Percentiles rank a stretch among this genome's conserved stretches.
These are phyloP conservation scores for Gamarada debralockiae DNA, from an alignment of 495 filamentous ascomycete genomes.

Conservation along the genomic window DNA sequence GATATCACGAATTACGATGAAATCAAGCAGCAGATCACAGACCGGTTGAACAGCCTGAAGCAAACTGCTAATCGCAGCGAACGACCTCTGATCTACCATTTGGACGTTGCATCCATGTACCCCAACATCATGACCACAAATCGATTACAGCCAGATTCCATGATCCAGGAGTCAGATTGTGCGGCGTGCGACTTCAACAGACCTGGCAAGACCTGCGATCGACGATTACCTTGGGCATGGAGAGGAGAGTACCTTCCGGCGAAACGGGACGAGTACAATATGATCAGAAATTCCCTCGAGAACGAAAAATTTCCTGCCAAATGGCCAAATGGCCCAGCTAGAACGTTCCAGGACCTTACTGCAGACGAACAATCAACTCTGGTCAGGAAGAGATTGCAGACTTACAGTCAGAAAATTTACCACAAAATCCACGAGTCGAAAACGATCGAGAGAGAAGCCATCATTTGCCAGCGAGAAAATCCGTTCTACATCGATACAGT, in stretches of 20 bases:
- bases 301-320: slow-evolving; percentile 87
- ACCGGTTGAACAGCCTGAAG: slow-evolving; percentile 69
- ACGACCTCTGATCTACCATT: slow-evolving; percentile 90
- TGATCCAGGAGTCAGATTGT: slow-evolving; percentile 94
- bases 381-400: slow-evolving; percentile 81
- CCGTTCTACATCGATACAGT: slow-evolving; percentile 99
- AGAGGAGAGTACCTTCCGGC: slow-evolving; percentile 96
- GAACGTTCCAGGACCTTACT: slow-evolving; percentile 77
- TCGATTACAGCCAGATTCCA: slow-evolving; percentile 93
- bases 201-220: slow-evolving; percentile 95
- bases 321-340: slow-evolving; percentile 60
- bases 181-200: slow-evolving; percentile 98
- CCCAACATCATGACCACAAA: slow-evolving; percentile 99
- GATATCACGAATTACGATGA: slow-evolving; percentile 93
- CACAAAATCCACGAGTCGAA: slow-evolving; percentile 97
- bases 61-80: slow-evolving; percentile 77
- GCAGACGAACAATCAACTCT: slow-evolving; percentile 78
- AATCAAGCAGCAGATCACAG: slow-evolving; percentile 77
- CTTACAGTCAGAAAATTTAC: slow-evolving; percentile 98
- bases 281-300: slow-evolving; percentile 90
- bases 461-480: slow-evolving; percentile 98
- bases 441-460: slow-evolving; percentile 90
- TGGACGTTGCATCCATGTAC: slow-evolving; percentile 99
- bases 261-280: slow-evolving; percentile 97
- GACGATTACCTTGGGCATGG: slow-evolving; percentile 95